Conservation (phyloP, 768 basidiomycete genomes). For the Chlorophyllum brunneum region DNA sequence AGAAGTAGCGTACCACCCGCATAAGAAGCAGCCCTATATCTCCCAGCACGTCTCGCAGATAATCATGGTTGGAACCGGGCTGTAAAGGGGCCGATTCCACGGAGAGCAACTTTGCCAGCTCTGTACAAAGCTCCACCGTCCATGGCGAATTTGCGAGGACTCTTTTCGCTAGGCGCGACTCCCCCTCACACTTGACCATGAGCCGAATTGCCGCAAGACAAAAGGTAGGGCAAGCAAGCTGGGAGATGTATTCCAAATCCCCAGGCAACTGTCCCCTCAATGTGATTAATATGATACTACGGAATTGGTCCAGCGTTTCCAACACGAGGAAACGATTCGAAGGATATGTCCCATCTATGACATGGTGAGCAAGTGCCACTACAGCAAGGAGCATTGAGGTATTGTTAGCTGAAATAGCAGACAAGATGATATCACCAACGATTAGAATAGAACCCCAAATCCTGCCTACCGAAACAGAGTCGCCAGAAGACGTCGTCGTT, state of each 20-base stretch:
- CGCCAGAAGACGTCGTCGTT: background rate
- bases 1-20: constrained; percentile 16
- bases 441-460: background rate
- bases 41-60: constrained; percentile 29
- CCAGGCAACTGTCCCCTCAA: constrained; percentile 39
- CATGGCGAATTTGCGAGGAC: constrained; percentile 39
- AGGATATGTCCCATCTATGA: constrained; percentile 19
- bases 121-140: constrained; percentile 39
- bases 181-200: background rate
- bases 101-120: constrained; percentile 29
- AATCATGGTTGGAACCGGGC: constrained; percentile 19
- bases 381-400: background rate
- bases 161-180: constrained; percentile 4
- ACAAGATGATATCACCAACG: background rate
- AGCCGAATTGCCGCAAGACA: constrained; percentile 46
- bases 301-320: constrained; percentile 54
- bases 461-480: background rate
- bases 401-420: background rate
- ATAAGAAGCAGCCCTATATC: constrained; percentile 17
- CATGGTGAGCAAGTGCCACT: constrained; percentile 21
- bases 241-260: constrained; percentile 47
- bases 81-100: background rate
- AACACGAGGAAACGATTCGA: constrained; percentile 35
- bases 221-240: constrained; percentile 45
- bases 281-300: constrained; percentile 45